Evolutionary conservation across 2,329 filamentous ascomycete species (phyloP), one percentile per base, ranked within the genome.

Genomic region (Pseudophaeomoniella oleicola): DNA sequence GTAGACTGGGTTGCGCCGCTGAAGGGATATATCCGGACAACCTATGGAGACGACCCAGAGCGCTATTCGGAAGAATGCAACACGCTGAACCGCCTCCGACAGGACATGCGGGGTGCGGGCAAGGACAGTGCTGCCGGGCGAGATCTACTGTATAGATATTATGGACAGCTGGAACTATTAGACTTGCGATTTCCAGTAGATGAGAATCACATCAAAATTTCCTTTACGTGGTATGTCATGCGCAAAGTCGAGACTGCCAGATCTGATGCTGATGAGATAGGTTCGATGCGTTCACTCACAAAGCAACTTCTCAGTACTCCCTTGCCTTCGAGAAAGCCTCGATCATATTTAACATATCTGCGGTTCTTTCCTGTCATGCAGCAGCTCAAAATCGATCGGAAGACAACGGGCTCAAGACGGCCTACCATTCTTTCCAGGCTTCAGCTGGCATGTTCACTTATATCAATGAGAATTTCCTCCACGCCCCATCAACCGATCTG

Each of bases 401-500:
- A 54, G 90, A 98, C 53, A 72, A 81, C 4, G 88, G 88, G 19
- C 72, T 96, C 55, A 98, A 98, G 64, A 88, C 86, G 11, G 85
- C 90, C 13, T 98, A 96, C 56, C 88, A 98, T 59, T 94, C 87
- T 14, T 96, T 96, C 63, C 90, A 98, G 59, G 90, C 90, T 30
- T 87, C 88, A 5, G 90, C 90, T 6, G 90, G 90, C 63, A 98
- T 98, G 90, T 98, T 96, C 59, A 96, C 88, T 37, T 98, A 98
- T 53, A 98, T 98, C 64, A 98, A 98, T 60, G 90, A 98, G 62
- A 98, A 98, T 63, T 98, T 98, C 56, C 67, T 98, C 22, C 90
- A 98, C 52, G 90, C 90, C 2, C 90, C 92, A 1, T 94, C 87
- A 5, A 87, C 84, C n/a, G 90, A 98, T 53, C 63, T 98, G 34